phyloP scores from a whole-genome alignment of 2,329 filamentous ascomycete species.

The Hypocreales sp. region DNA sequence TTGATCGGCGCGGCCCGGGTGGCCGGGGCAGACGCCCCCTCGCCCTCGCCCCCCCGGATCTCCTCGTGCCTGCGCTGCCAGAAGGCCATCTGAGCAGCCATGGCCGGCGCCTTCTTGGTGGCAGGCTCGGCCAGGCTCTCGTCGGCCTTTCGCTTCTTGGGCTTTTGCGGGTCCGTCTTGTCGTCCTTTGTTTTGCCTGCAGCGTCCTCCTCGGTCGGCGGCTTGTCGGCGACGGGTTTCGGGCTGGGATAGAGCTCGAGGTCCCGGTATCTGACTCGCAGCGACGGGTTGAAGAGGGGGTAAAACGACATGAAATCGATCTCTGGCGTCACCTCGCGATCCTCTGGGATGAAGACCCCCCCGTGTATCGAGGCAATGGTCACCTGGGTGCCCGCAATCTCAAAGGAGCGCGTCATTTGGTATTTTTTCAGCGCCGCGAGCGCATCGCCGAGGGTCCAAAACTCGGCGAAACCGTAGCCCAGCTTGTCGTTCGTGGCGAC shows the following conservation, averaged over 20 bases:
- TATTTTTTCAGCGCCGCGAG: constrained; percentile 59
- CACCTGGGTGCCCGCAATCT: constrained; percentile 59
- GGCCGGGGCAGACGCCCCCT: no score
- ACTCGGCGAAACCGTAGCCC: constrained; percentile 75
- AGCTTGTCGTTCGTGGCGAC: constrained; percentile 55
- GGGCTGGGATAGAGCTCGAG: constrained; percentile 56
- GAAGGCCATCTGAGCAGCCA: constrained; percentile 27
- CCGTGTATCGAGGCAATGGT: constrained; percentile 63
- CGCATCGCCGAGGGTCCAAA: constrained; percentile 61
- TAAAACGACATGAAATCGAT: constrained; percentile 52
- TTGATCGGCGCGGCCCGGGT: constrained; percentile 10
- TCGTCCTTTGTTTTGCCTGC: no score
- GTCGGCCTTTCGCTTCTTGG: constrained; percentile 41
- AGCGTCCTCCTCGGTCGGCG: constrained; percentile 18
- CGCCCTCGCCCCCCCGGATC: constrained; percentile 12
- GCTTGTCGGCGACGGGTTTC: constrained; percentile 38
- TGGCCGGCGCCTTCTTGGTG: constrained; percentile 21
- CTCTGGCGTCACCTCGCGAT: constrained; percentile 37
- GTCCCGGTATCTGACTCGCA: constrained; percentile 65
- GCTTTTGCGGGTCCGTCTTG: constrained; percentile 18
- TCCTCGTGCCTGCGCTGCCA: constrained; percentile 29
- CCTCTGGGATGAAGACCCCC: constrained; percentile 68
- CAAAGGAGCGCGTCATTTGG: constrained; percentile 58
- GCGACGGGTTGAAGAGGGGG: constrained; percentile 50
- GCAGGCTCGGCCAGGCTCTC: constrained; percentile 11